Conservation (phyloP, 2,329 filamentous ascomycete genomes). For the Septoria petroselini region DNA sequence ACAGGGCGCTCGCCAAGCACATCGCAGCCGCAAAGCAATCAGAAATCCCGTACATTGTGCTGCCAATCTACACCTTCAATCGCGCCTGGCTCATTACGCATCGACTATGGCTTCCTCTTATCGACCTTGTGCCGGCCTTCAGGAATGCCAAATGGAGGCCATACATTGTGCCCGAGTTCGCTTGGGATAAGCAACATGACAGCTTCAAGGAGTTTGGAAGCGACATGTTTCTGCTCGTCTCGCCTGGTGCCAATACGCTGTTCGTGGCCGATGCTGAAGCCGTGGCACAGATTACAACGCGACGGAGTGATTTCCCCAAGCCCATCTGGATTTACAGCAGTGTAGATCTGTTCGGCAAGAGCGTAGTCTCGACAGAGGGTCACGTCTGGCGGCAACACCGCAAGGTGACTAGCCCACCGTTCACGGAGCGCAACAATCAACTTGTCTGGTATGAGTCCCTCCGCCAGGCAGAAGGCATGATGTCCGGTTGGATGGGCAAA, state of each 20-base stretch:
- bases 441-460: conserved; percentile 64
- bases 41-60: conserved; percentile 45
- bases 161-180: conserved; percentile 59
- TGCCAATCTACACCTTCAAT: conserved; percentile 50
- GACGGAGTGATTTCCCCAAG: conserved; percentile 70
- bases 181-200: conserved; percentile 55
- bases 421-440: conserved; percentile 72
- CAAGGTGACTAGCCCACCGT: conserved; percentile 67
- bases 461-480: conserved; percentile 61
- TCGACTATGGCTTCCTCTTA: conserved; percentile 54
- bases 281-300: conserved; percentile 62
- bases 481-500: conserved; percentile 55
- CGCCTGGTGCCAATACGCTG: conserved; percentile 54
- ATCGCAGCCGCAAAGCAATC: conserved; percentile 46
- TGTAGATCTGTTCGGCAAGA: conserved; percentile 66
- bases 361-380: conserved; percentile 69
- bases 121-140: conserved; percentile 54
- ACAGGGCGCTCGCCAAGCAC: conserved; percentile 42
- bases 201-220: conserved; percentile 57
- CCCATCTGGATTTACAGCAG: conserved; percentile 58
- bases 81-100: conserved; percentile 56
- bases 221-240: conserved; percentile 64
- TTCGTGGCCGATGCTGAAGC: conserved; percentile 63
- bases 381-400: conserved; percentile 68
- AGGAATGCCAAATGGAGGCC: conserved; percentile 61